These are phyloP conservation scores for Cryptococcus amylolentus DNA, from an alignment of 1,284 basidiomycete genomes.

Conservation along the genomic window DNA sequence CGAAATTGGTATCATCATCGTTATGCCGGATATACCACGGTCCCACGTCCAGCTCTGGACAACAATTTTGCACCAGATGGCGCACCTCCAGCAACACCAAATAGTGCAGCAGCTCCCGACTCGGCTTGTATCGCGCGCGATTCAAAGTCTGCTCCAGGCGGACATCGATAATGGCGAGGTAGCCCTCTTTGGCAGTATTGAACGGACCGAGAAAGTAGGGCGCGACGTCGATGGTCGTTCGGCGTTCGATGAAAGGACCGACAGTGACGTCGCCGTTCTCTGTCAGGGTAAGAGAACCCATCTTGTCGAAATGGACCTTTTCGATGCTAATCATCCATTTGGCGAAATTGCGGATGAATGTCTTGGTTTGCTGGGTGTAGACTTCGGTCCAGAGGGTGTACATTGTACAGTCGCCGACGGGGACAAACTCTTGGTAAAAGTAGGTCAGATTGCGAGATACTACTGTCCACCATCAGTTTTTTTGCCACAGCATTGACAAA, in stretches of 20 bases:
- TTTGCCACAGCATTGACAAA: not conserved
- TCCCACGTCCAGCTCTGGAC: conserved; percentile 10
- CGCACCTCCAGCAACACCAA: conserved; percentile 6
- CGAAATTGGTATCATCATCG: conserved; percentile 7
- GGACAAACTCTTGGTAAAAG: conserved; percentile 5
- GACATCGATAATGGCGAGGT: conserved; percentile 10
- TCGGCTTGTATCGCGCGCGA: not conserved
- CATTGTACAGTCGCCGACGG: not conserved
- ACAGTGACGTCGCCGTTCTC: conserved; percentile 5
- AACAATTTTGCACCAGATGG: conserved; percentile 2
- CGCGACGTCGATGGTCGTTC: not conserved
- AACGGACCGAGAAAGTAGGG: conserved; percentile 15
- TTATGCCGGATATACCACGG: conserved; percentile 36
- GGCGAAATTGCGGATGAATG: conserved; percentile 1
- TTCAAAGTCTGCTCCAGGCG: conserved; percentile 3
- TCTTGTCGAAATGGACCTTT: conserved; percentile 2
- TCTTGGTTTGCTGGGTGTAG: not conserved
- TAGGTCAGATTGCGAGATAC: conserved; percentile 3
- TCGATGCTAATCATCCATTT: conserved; percentile 11
- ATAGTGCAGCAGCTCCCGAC: conserved; percentile 6
- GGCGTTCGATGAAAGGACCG: conserved; percentile 6
- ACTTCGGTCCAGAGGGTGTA: not conserved
- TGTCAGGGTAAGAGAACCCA: conserved; percentile 6
- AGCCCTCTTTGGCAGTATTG: conserved; percentile 6
- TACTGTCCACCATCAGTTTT: not conserved